Conservation (phyloP, 768 basidiomycete genomes). For the Pisolithus albus region DNA sequence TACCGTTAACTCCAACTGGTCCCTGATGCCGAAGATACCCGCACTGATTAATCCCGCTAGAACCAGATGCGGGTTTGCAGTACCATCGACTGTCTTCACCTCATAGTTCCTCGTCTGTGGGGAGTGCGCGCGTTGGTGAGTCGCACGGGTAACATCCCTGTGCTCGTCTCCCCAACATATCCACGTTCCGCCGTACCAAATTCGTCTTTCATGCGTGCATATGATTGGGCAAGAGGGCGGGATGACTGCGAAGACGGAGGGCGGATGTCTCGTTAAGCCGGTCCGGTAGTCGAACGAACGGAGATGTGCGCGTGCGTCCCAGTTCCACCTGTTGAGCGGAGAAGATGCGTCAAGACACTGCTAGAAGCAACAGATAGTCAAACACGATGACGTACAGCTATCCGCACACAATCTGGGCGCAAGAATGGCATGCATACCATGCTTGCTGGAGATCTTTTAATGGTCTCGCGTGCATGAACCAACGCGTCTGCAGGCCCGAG, state of each 20-base stretch:
- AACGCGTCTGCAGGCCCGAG: constrained; percentile 56
- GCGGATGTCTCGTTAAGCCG: constrained; percentile 47
- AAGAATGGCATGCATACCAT: constrained; percentile 52
- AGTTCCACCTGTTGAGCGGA: constrained; percentile 31
- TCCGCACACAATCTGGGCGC: constrained; percentile 43
- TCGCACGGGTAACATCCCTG: constrained; percentile 50
- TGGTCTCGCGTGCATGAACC: constrained; percentile 53
- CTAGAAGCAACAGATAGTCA: too few relatives aligned
- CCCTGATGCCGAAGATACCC: constrained; percentile 40
- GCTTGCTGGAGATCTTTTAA: constrained; percentile 51
- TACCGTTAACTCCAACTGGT: constrained; percentile 29
- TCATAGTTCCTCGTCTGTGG: constrained; percentile 50
- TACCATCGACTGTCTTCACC: constrained; percentile 50
- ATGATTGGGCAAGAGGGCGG: constrained; percentile 51
- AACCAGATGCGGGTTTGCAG: constrained; percentile 48
- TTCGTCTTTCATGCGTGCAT: constrained; percentile 54
- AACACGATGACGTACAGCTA: constrained; percentile 17
- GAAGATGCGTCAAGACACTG: not conserved
- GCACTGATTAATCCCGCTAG: constrained; percentile 46
- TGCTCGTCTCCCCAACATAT: constrained; percentile 58
- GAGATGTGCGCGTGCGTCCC: constrained; percentile 56
- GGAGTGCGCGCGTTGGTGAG: constrained; percentile 35
- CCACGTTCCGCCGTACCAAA: constrained; percentile 61
- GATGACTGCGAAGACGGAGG: constrained; percentile 45
- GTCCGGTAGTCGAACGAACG: constrained; percentile 33